Conservation (phyloP, 306 rosid genomes). For the Dryas octopetala region DNA sequence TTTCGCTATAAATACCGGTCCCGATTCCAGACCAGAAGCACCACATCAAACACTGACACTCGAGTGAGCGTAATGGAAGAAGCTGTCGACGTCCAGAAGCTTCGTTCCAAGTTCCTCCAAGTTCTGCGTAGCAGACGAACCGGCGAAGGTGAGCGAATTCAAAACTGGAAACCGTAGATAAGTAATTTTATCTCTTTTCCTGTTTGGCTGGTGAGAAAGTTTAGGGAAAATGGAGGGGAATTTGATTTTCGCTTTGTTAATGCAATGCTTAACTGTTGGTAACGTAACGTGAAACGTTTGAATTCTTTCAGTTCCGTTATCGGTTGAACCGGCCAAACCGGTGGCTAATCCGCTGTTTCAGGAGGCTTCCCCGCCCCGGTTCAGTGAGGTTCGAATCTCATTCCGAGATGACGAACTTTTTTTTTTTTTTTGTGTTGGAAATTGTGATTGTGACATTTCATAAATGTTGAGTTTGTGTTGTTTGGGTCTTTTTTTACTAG, state of each 20-base stretch:
- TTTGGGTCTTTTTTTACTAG: conserved; percentile 21
- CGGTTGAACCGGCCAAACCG: conserved; percentile 52
- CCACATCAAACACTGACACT: conserved; percentile 5
- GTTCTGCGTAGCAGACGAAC: conserved; percentile 52
- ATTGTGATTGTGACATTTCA: background rate
- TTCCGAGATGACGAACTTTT: background rate
- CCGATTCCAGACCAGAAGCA: background rate
- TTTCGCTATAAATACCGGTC: conserved; percentile 16
- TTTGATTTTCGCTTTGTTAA: background rate
- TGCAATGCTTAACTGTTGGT: background rate
- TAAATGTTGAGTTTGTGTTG: conserved; percentile 4
- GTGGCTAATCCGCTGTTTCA: conserved; percentile 53
- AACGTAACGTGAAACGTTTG: background rate
- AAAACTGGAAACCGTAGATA: background rate
- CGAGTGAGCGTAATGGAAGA: conserved; percentile 38
- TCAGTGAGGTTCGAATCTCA: conserved; percentile 45
- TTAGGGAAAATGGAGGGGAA: background rate
- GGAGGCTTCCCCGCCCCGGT: conserved; percentile 34
- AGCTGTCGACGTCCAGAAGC: conserved; percentile 34
- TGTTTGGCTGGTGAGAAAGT: conserved; percentile 9
- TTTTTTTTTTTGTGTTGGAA: background rate
- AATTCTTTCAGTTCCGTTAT: conserved; percentile 49
- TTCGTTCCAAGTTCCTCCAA: conserved; percentile 54
- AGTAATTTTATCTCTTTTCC: conserved; percentile 6
- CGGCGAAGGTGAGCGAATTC: conserved; percentile 37